Base-by-base conservation (phyloP, 176 grass and related monocot genomes). In the Phyllostachys edulis region DNA sequence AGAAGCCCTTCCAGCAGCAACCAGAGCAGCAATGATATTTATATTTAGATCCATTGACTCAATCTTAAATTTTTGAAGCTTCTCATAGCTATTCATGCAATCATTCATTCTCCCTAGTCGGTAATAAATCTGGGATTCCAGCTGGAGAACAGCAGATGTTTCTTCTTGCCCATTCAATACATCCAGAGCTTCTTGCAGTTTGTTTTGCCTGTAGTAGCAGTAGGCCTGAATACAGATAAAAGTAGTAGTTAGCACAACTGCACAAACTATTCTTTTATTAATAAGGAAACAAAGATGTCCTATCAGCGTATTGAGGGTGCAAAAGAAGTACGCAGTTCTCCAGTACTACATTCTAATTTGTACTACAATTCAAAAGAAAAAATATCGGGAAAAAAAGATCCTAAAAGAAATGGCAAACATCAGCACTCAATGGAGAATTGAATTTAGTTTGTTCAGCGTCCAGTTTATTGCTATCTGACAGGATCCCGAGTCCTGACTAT, bases 41-140 rank as follows among this genome's bases (percentile, higher is more conserved):
- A 89, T 90, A 75, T 99, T 99, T 18, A 99, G 75, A 94, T 96
- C 96, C 29, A 91, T 80, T 4, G 91, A 99, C 23, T 99, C 93
- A 44, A 94, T 90, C 54, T 92, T 99, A 77, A 74, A 92, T 67
- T 91, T 94, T 78, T 96, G 83, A 78, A 94, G 90, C 82, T 92
- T 99, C 73, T 96, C 84, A 89, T 96, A 99, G 52, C 89, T 96
- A 72, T 84, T 90, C 72, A 96, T 87, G 84, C 89, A 96, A 79
- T 90, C 91, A 88, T 78, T 87, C 96, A 96, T 99, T 88, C 82
- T 96, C 70, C 91, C 89, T 78, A 90, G 74, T 10, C 91, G 83
- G 86, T 99, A 99, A 85, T 87, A 91, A 80, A 99, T 99, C 80
- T 99, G 96, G 70, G 91, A 95, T 86, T 96, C 91, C 67, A 99